These are phyloP conservation scores for Hemisphaericaspora xylofermentans DNA, from an alignment of 1,139 yeast genomes.

Conservation along the genomic window DNA sequence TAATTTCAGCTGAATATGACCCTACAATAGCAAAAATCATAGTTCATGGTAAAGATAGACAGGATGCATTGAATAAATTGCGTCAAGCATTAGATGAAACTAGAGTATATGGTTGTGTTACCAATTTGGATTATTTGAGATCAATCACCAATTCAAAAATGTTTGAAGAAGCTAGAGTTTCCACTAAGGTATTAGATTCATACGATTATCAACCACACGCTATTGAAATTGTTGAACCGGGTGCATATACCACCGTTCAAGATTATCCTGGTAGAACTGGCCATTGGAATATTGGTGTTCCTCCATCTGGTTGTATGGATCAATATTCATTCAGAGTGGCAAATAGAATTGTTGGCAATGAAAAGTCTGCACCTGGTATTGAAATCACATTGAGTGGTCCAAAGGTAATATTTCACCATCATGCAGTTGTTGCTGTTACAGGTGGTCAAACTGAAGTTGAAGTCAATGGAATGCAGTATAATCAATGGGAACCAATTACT, in stretches of 20 bases:
- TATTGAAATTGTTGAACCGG: slow-evolving; percentile 79
- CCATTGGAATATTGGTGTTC: slow-evolving; percentile 90
- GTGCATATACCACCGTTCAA: slow-evolving; percentile 93
- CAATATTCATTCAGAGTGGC: slow-evolving; percentile 85
- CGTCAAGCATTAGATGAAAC: slow-evolving; percentile 84
- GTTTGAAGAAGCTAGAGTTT: slow-evolving; percentile 81
- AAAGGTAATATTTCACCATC: slow-evolving; percentile 76
- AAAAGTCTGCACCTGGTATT: slow-evolving; percentile 77
- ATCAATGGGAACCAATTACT: slow-evolving; percentile 66
- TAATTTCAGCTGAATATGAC: slow-evolving; percentile 88
- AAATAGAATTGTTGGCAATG: slow-evolving; percentile 86
- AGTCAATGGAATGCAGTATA: slow-evolving; percentile 57
- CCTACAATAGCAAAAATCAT: slow-evolving; percentile 96
- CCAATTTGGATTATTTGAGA: slow-evolving; percentile 86
- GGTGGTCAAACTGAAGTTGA: slow-evolving; percentile 77
- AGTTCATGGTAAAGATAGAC: slow-evolving; percentile 87
- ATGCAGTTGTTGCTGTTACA: slow-evolving; percentile 72
- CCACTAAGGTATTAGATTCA: slow-evolving; percentile 84
- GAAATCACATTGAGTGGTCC: slow-evolving; percentile 92
- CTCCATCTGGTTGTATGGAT: slow-evolving; percentile 99
- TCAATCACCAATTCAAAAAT: slow-evolving; percentile 79
- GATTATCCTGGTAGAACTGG: slow-evolving; percentile 93
- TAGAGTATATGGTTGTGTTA: slow-evolving; percentile 80
- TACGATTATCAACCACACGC: slow-evolving; percentile 80
- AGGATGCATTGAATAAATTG: slow-evolving; percentile 75